These are phyloP conservation scores for Gastrolobium bilobum DNA, from an alignment of 306 rosid species.

Conservation along the genomic window DNA sequence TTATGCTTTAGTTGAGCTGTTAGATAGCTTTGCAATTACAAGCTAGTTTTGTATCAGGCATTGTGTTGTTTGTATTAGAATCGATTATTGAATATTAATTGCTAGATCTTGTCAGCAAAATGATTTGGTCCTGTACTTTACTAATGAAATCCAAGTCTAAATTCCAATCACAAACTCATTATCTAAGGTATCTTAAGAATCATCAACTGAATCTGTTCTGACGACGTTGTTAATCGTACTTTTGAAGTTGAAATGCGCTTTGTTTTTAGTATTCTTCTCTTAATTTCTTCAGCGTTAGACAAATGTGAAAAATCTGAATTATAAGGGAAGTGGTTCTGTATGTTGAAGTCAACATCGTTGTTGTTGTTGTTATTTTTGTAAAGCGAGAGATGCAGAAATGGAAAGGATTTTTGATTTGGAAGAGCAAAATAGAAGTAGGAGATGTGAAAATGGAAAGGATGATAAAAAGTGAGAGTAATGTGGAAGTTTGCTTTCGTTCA, in stretches of 20 bases:
- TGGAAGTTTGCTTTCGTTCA: conserved; percentile 3
- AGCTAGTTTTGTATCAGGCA: conserved; percentile 25
- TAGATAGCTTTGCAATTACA: neutral
- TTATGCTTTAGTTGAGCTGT: conserved; percentile 29
- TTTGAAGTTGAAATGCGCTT: conserved; percentile 15
- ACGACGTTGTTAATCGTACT: neutral
- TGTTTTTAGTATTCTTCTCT: conserved; percentile 13
- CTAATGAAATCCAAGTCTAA: neutral
- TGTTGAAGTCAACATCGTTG: neutral
- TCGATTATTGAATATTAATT: neutral
- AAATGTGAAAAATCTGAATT: neutral
- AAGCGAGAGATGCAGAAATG: conserved; percentile 9
- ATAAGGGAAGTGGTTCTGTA: neutral
- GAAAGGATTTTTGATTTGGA: neutral
- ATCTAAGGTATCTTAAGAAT: neutral
- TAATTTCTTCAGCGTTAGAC: neutral
- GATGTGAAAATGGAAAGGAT: conserved; percentile 18
- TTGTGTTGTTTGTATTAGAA: neutral
- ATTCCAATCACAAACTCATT: conserved; percentile 4
- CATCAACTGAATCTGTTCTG: neutral
- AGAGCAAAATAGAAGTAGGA: conserved; percentile 1
- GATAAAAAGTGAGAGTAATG: conserved; percentile 4
- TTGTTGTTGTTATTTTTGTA: neutral
- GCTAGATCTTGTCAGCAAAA: conserved; percentile 41
- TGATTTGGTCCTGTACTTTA: conserved; percentile 6